Conservation (phyloP, 768 basidiomycete species). For the Mycena olivaceomarginata region DNA sequence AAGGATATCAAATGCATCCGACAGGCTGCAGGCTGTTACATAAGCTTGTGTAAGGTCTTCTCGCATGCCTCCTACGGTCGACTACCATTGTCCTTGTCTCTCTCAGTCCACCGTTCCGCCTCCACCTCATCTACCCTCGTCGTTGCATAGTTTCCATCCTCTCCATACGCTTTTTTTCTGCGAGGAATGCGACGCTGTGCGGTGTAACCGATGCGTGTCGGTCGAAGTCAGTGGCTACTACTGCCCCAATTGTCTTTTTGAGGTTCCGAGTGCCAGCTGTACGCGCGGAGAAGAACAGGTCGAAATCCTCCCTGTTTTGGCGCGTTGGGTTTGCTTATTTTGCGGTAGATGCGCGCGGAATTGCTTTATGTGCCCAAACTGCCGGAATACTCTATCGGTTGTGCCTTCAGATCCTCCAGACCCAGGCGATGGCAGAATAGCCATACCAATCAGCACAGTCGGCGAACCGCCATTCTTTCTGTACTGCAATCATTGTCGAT, state of each 20-base stretch:
- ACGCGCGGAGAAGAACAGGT: slow-evolving; percentile 98
- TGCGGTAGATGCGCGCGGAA: slow-evolving; percentile 92
- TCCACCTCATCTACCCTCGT: slow-evolving; percentile 85
- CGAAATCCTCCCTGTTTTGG: not conserved
- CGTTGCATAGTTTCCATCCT: slow-evolving; percentile 88
- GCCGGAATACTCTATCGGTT: slow-evolving; percentile 91
- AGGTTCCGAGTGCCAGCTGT: slow-evolving; percentile 99
- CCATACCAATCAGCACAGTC: slow-evolving; percentile 73
- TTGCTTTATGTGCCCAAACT: slow-evolving; percentile 97
- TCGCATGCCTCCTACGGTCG: slow-evolving; percentile 37
- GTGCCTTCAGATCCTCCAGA: slow-evolving; percentile 93
- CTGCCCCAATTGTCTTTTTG: slow-evolving; percentile 98
- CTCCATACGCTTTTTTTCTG: slow-evolving; percentile 95
- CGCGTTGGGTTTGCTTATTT: not conserved
- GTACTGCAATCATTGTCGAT: slow-evolving; percentile 94
- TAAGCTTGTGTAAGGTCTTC: too few relatives aligned
- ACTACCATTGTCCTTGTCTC: slow-evolving; percentile 87
- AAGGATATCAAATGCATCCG: too few relatives aligned
- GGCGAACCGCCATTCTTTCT: slow-evolving; percentile 95
- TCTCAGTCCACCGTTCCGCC: slow-evolving; percentile 77
- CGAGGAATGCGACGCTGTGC: slow-evolving; percentile 97
- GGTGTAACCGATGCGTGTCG: slow-evolving; percentile 94
- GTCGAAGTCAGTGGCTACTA: slow-evolving; percentile 98
- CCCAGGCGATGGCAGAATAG: slow-evolving; percentile 71
- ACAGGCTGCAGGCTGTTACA: too few relatives aligned